Base-by-base conservation (phyloP, 805 yeast species). In the Komagataella pseudopastoris region DNA sequence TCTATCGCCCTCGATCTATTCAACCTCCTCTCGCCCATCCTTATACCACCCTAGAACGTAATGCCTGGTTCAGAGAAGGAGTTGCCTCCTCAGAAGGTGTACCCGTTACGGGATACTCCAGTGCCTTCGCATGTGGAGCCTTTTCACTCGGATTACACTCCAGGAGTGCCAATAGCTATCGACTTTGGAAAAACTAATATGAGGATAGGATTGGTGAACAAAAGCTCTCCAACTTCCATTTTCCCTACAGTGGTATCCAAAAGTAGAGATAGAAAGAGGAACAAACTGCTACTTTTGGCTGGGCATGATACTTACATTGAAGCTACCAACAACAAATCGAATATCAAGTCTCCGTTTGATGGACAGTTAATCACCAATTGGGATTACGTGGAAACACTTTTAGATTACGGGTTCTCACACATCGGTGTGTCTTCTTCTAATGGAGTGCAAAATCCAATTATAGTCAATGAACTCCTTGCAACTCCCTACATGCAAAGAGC, bases 361-460 rank as follows among this genome's bases (percentile, higher is more conserved):
- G 96, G 96, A 0, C 77, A 87, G 4, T 69, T 88, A 57, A 71
- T 93, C 43, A 83, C 95, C 23, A 95, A 90, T 63, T 95, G 98
- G 98, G 98, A 93, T 52, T 77, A 83, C 53, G 76, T 84, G 2
- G 99, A 93, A 63, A 77, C 74, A 53, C 77, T 91, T 50, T 63
- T 93, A 49, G 98, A 91, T 65, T 93, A 89, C 61, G 72, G 89
- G 0, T 84, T 93, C 62, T 76, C 80, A 54, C 95, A 88, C 63
- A 60, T 91, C 49, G 85, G 91, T 3, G 93, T 88, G 2, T 60
- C 59, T 6, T 68, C 79, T 0, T 53, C 65, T 1, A 77, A 78
- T 1, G 62, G 71, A 2, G 79, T 90, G 3, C 78, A 83, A 48
- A 88, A 86, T 58, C 98, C 98, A 1, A 63, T 93, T 0, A 74